A percentile compares a stretch with the other conserved stretches of the same genome.
phyloP scores from a whole-genome alignment of 2,329 filamentous ascomycete genomes.

The Sclerotinia minor region DNA sequence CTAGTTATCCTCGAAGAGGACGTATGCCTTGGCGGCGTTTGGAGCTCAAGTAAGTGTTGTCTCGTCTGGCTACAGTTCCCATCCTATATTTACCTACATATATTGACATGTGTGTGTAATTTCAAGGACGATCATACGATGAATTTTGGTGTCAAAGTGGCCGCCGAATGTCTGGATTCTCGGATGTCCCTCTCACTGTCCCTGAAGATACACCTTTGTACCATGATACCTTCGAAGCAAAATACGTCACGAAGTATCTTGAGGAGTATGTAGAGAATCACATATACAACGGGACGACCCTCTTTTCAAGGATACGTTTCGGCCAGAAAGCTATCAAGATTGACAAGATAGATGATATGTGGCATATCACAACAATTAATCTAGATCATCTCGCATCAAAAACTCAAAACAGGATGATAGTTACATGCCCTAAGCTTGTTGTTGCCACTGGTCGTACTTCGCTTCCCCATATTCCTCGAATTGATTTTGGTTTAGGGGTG shows the following conservation, averaged over 20 bases:
- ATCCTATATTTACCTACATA: neutral
- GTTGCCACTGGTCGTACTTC: constrained; percentile 14
- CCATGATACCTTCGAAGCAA: constrained; percentile 37
- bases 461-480: neutral
- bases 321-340: constrained; percentile 30
- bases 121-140: constrained; percentile 35
- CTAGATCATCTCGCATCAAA: neutral
- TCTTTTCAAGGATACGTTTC: constrained; percentile 36
- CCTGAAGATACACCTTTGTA: constrained; percentile 36
- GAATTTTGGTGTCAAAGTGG: constrained; percentile 42
- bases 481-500: neutral
- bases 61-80: neutral
- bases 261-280: constrained; percentile 34
- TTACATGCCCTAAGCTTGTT: constrained; percentile 5
- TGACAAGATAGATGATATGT: constrained; percentile 31
- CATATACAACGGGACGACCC: constrained; percentile 28
- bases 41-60: neutral
- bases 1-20: constrained; percentile 28
- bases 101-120: neutral
- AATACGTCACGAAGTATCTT: constrained; percentile 39
- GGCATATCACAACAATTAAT: constrained; percentile 22
- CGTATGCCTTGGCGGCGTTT: constrained; percentile 25
- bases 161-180: constrained; percentile 39
- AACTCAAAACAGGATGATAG: neutral
- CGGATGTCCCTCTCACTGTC: constrained; percentile 38